Conservation (phyloP, 176 grass and related monocot genomes). For the Cocos nucifera region DNA sequence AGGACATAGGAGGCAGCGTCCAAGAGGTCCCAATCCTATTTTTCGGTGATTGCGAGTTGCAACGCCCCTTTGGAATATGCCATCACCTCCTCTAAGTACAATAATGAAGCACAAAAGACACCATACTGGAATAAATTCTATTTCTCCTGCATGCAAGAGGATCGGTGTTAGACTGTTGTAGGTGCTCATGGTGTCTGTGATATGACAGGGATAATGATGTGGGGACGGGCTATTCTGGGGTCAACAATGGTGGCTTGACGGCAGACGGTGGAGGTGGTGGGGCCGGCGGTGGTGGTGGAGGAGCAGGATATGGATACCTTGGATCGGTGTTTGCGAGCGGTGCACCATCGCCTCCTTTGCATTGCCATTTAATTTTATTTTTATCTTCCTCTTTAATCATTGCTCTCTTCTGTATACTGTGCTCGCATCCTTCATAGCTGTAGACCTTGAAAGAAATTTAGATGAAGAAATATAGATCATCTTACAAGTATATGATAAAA, state of each 20-base stretch:
- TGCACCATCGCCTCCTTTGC: too few relatives aligned
- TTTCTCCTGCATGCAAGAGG: too few relatives aligned
- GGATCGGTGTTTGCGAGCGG: too few relatives aligned
- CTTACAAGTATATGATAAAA: too few relatives aligned
- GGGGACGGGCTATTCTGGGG: slow-evolving; percentile 19
- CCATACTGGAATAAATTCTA: slow-evolving; percentile 22
- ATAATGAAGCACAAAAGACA: not conserved
- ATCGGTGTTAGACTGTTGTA: not conserved
- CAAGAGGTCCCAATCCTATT: slow-evolving; percentile 16
- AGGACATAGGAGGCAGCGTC: not conserved
- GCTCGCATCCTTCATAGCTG: too few relatives aligned
- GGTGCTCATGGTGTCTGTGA: not conserved
- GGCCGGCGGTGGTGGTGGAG: not conserved
- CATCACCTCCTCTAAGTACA: not conserved
- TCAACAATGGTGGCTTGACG: slow-evolving; percentile 28
- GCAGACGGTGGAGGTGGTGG: not conserved
- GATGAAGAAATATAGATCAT: too few relatives aligned
- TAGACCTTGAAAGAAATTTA: too few relatives aligned
- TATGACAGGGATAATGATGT: slow-evolving; percentile 36
- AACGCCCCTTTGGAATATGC: not conserved
- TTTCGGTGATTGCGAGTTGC: not conserved
- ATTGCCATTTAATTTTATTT: too few relatives aligned
- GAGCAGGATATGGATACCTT: not conserved
- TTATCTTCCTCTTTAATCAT: too few relatives aligned
- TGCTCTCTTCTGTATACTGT: too few relatives aligned